Percentiles rank a stretch among this genome's conserved stretches.
Conservation (phyloP, 2,329 filamentous ascomycete species). For the Periconia digitata region DNA sequence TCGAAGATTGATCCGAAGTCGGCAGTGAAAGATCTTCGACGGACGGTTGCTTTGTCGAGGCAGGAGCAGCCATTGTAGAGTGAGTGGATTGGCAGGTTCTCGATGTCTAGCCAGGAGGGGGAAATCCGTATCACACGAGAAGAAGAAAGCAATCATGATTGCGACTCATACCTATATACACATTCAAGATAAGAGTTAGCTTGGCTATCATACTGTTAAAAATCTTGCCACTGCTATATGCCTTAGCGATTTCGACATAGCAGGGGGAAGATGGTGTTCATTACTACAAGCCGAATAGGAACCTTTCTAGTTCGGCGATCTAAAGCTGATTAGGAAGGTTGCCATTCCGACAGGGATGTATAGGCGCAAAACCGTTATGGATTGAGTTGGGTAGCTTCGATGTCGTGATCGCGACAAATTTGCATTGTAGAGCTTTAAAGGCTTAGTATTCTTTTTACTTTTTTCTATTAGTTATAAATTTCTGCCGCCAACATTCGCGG, state of each 20-base stretch:
- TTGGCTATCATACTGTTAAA: background rate
- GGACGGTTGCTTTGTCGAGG: conserved; percentile 1
- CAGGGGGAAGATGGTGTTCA: background rate
- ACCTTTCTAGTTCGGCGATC: background rate
- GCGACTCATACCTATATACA: background rate
- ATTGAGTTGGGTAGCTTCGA: background rate
- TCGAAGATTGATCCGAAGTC: conserved; percentile 7
- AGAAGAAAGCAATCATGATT: background rate
- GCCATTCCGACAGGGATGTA: background rate
- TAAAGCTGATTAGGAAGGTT: background rate
- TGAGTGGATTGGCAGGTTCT: background rate
- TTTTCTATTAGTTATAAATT: background rate
- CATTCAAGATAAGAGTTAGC: background rate
- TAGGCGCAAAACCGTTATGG: too few relatives aligned
- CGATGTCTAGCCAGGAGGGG: too few relatives aligned
- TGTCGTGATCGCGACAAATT: background rate
- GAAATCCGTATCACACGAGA: too few relatives aligned
- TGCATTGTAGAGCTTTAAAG: background rate
- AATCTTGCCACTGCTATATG: background rate
- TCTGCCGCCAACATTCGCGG: background rate
- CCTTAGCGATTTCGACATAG: background rate
- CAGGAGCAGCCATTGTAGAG: background rate
- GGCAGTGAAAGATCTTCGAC: conserved; percentile 4
- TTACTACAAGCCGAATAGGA: background rate
- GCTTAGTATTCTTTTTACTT: background rate